Conservation (phyloP, 1,284 basidiomycete genomes). For the Cutaneotrichosporon daszewskae region DNA sequence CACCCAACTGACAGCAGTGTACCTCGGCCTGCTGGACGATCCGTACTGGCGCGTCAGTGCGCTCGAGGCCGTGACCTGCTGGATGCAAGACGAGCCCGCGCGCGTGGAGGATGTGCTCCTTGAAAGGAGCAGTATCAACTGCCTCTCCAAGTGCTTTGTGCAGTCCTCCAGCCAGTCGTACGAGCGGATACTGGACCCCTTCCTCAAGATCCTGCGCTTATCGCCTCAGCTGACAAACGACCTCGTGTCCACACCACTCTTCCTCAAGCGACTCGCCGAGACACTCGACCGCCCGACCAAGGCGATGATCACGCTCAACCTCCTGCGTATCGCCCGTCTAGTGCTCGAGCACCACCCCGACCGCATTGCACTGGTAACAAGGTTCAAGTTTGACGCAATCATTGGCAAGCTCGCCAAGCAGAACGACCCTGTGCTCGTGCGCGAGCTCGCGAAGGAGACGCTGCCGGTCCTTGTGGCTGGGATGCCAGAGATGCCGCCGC, state of each 20-base stretch:
- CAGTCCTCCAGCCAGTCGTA: slow-evolving; percentile 85
- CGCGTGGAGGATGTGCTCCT: slow-evolving; percentile 84
- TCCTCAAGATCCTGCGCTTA: slow-evolving; percentile 79
- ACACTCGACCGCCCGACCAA: slow-evolving; percentile 66
- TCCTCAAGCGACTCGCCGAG: slow-evolving; percentile 82
- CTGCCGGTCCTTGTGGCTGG: slow-evolving; percentile 30
- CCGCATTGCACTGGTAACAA: slow-evolving; percentile 68
- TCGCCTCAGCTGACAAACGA: slow-evolving; percentile 69
- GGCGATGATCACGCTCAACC: slow-evolving; percentile 81
- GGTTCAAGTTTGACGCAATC: slow-evolving; percentile 68
- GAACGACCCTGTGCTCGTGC: slow-evolving; percentile 82
- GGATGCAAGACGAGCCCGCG: slow-evolving; percentile 92
- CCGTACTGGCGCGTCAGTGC: slow-evolving; percentile 95
- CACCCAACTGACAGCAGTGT: slow-evolving; percentile 53
- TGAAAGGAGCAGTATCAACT: slow-evolving; percentile 62
- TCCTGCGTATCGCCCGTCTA: slow-evolving; percentile 75
- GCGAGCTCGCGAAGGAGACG: slow-evolving; percentile 55
- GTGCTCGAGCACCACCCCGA: slow-evolving; percentile 86
- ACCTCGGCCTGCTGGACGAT: slow-evolving; percentile 77
- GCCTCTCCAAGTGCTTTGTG: slow-evolving; percentile 76
- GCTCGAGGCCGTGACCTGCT: slow-evolving; percentile 81
- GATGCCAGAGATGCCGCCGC: neutral
- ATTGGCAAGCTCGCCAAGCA: slow-evolving; percentile 71
- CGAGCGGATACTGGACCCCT: slow-evolving; percentile 86
- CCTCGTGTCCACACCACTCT: slow-evolving; percentile 65